phyloP scores from a whole-genome alignment of 257 asterid species.

The Mitragyna speciosa region DNA sequence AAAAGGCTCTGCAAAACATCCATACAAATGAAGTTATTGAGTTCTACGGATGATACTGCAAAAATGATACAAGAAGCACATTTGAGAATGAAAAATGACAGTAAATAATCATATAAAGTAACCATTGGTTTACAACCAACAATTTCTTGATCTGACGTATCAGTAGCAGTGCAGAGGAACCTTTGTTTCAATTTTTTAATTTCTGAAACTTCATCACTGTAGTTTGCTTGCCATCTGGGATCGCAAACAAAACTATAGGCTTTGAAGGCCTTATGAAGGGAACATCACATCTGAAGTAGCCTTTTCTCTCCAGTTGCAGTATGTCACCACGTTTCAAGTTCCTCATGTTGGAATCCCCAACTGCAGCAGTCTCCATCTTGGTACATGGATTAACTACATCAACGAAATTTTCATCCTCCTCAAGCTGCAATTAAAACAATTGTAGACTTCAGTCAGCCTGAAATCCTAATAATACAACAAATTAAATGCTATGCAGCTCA shows the following conservation, averaged over 20 bases:
- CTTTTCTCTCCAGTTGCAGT: constrained; percentile 89
- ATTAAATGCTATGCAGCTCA: not conserved
- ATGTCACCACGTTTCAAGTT: constrained; percentile 78
- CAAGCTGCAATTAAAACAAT: constrained; percentile 55
- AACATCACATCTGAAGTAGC: constrained; percentile 84
- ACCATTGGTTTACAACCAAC: not conserved
- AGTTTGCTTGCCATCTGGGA: constrained; percentile 91
- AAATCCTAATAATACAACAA: not conserved
- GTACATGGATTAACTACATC: constrained; percentile 81
- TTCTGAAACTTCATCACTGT: constrained; percentile 47
- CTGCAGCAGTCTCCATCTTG: constrained; percentile 59
- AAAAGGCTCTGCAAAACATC: not conserved
- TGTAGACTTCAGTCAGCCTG: constrained; percentile 2
- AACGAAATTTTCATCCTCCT: constrained; percentile 79
- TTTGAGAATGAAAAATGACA: not conserved
- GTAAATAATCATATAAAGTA: not conserved
- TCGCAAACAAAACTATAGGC: constrained; percentile 69
- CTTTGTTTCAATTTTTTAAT: not conserved
- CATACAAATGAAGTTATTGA: not conserved
- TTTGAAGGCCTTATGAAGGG: constrained; percentile 65
- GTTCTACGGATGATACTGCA: not conserved
- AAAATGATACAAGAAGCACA: not conserved
- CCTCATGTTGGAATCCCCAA: constrained; percentile 89
- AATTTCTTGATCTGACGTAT: not conserved
- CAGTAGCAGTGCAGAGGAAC: not conserved